Evolutionary conservation across 2,329 filamentous ascomycete genomes (phyloP).

Genomic region (Venturia nashicola): DNA sequence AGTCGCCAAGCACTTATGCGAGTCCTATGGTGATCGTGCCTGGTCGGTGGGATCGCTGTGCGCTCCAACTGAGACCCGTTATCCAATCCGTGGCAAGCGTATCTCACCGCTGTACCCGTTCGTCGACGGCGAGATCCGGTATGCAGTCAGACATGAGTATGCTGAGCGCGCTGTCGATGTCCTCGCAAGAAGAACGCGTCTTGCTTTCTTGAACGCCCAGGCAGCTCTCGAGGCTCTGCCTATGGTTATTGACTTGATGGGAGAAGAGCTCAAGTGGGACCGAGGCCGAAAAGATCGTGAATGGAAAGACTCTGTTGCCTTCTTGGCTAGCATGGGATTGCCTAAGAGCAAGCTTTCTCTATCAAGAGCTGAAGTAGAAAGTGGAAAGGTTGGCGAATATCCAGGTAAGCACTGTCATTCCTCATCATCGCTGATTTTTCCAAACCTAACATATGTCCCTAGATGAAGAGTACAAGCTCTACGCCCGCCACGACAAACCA

Average conservation of each 20-base stretch:
- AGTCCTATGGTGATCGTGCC: conserved; percentile 82
- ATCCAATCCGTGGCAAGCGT: conserved; percentile 70
- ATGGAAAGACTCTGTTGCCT: conserved; percentile 59
- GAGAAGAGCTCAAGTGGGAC: conserved; percentile 70
- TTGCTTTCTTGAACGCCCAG: conserved; percentile 87
- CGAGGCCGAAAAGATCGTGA: conserved; percentile 59
- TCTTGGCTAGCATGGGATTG: conserved; percentile 50
- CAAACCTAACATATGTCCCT: conserved; percentile 24
- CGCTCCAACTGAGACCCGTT: conserved; percentile 61
- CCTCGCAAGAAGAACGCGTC: conserved; percentile 67
- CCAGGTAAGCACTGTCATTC: conserved; percentile 21
- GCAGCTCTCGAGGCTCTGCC: conserved; percentile 80
- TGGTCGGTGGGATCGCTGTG: conserved; percentile 83
- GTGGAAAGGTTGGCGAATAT: conserved; percentile 35
- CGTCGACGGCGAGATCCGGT: conserved; percentile 82
- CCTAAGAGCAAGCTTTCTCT: conserved; percentile 42
- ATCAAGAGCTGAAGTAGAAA: conserved; percentile 46
- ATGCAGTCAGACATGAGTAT: conserved; percentile 79
- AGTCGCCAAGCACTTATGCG: conserved; percentile 76
- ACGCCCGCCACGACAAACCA: conserved; percentile 40
- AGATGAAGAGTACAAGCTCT: conserved; percentile 37
- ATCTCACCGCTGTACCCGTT: conserved; percentile 77
- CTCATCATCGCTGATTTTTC: not conserved
- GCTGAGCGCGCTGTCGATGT: conserved; percentile 86
- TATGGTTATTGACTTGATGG: conserved; percentile 79